phyloP scores from a whole-genome alignment of 345 rosid species.

The Salix brachista region DNA sequence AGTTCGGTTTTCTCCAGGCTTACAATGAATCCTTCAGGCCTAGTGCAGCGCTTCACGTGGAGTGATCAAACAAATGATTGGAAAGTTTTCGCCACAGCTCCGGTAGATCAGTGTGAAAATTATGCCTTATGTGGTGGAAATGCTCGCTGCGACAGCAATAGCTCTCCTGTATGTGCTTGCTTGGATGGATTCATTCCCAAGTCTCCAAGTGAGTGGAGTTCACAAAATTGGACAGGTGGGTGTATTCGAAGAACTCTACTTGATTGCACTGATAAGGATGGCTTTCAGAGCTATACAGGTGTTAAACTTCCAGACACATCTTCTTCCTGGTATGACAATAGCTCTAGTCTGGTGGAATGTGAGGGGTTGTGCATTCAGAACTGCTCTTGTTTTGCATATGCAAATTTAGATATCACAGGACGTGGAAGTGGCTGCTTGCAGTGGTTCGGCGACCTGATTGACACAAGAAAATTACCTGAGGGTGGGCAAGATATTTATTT shows the following conservation, averaged over 20 bases:
- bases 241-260: not conserved
- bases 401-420: slow-evolving; percentile 15
- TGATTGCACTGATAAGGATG: not conserved
- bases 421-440: slow-evolving; percentile 19
- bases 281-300: not conserved
- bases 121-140: not conserved
- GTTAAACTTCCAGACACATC: slow-evolving; percentile 20
- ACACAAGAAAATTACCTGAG: not conserved
- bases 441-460: slow-evolving; percentile 15
- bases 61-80: not conserved
- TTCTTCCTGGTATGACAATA: not conserved
- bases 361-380: slow-evolving; percentile 4
- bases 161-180: not conserved
- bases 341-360: slow-evolving; percentile 6
- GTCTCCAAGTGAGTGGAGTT: not conserved
- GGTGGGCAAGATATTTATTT: slow-evolving; percentile 13
- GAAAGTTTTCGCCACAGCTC: rapidly evolving
- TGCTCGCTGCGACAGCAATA: not conserved
- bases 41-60: not conserved
- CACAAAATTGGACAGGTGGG: not conserved
- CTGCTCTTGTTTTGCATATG: slow-evolving; percentile 17
- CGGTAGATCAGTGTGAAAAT: not conserved
- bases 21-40: not conserved
- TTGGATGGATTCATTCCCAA: not conserved
- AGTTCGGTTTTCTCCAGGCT: not conserved